Conservation (phyloP, 768 basidiomycete species). For the Lactifluus echinatus region DNA sequence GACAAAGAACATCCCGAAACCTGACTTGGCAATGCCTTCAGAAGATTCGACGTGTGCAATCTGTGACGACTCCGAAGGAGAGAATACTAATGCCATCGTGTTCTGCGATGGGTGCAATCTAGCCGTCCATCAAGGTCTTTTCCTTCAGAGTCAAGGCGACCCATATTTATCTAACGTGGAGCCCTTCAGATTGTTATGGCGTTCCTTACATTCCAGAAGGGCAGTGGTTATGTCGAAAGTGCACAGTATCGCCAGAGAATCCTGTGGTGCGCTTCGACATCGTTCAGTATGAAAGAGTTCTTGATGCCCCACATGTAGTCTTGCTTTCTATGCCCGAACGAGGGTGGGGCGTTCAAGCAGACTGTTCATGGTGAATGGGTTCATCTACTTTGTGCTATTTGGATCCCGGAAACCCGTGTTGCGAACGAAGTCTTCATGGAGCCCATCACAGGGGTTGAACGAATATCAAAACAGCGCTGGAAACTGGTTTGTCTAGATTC, state of each 20-base stretch:
- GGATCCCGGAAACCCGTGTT: slow-evolving; percentile 91
- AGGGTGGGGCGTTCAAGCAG: slow-evolving; percentile 98
- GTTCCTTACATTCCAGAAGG: slow-evolving; percentile 99
- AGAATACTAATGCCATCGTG: slow-evolving; percentile 97
- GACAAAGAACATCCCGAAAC: slow-evolving; percentile 92
- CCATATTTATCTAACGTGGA: not conserved
- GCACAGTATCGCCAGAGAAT: slow-evolving; percentile 93
- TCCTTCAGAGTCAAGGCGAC: not conserved
- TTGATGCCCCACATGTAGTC: slow-evolving; percentile 49
- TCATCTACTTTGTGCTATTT: slow-evolving; percentile 93
- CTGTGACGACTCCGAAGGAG: slow-evolving; percentile 97
- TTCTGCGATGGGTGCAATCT: slow-evolving; percentile 99
- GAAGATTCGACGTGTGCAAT: slow-evolving; percentile 97
- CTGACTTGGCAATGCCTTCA: slow-evolving; percentile 76
- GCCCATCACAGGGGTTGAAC: slow-evolving; percentile 84
- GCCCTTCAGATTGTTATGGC: slow-evolving; percentile 81
- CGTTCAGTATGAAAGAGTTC: not conserved
- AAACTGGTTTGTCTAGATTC: slow-evolving; percentile 60
- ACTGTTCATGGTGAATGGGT: slow-evolving; percentile 90
- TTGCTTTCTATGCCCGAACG: slow-evolving; percentile 92
- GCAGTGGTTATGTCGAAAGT: slow-evolving; percentile 98
- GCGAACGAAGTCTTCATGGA: slow-evolving; percentile 98
- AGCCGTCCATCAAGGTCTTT: slow-evolving; percentile 95
- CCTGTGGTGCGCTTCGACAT: slow-evolving; percentile 62
- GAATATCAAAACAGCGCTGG: slow-evolving; percentile 86